Evolutionary conservation across 805 yeast genomes (phyloP), one percentile per base, ranked within the genome.

Genomic region (Ascoidea tarda): DNA sequence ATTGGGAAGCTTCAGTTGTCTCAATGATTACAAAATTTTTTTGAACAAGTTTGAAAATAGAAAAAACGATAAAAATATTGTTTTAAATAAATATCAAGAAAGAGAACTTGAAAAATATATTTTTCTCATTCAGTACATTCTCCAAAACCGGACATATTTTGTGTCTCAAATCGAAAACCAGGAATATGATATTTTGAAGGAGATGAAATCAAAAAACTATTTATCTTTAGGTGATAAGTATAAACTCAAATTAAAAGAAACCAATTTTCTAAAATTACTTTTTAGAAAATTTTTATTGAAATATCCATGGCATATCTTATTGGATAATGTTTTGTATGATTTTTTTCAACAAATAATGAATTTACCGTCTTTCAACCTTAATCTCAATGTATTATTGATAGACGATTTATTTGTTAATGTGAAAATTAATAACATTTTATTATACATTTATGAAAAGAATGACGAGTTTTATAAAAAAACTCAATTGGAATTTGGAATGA

Each of bases 321-420:
- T 93, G 72, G 99, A 93, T 67, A 93, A 91, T 62, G 99, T 93
- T 54, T 96, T 93, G 6, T 93, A 91, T 72, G 99, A 93, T 68
- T 79, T 93, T 56, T 84, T 93, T 38, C 99, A 93, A 66, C 99
- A 93, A 65, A 81, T 93, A 16, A 77, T 93, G 65, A 89, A 88
- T 66, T 98, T 96, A 1, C 77, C 83, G 47, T 77, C 44, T 38
- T 38, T 83, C 74, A 91, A 87, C 57, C 78, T 84, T 55, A 91
- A 96, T 12, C 90, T 84, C 61, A 91, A 90, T 68, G 82, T 84
- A 57, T 89, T 75, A 69, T 73, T 81, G 55, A 84, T 81, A 33
- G 78, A 71, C 70, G 91, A 87, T 59, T 68, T 56, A 44, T 56
- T 56, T 46, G 32, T 31, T 16, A 32, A 46, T 16, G 12, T 49